Evolutionary conservation across 78 protist species (phyloP), one percentile per base, ranked within the genome.

Genomic region (Isochrysis galbana): DNA sequence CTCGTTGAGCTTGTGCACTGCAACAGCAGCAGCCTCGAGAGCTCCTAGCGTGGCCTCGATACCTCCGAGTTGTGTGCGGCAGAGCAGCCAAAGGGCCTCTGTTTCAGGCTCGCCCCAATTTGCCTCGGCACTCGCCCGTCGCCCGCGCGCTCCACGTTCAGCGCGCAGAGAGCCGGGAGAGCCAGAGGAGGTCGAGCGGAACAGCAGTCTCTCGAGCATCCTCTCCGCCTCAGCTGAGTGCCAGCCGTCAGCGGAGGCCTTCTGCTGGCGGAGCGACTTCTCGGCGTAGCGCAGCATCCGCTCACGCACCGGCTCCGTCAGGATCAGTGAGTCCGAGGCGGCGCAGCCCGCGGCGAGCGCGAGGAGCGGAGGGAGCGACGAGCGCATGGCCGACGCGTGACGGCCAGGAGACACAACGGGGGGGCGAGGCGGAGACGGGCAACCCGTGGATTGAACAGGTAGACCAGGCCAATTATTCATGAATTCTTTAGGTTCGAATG

Each of bases 1-100:
- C 19, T 2, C 3, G 19, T 46, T 17, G 34, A 39, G 19, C 17
- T 17, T 4, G 25, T n/a, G 19, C 29, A 77, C 84, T 23, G 47
- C 34, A 26, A 14, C 47, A 17, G 44, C 44, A 17, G 84, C 84
- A 17, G 44, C 84, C 34, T 26, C 84, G 34, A 77, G 84, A 41
- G 5, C 84, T 17, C 4, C 14, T 32, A 77, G 84, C 84, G 46
- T 1, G 34, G 47, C 84, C 46, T 77, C 84, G 84, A 77, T 39
- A 10, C n/a, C 3, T 22, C 84, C 84, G 34, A 77, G 44, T 46
- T 36, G 46, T 32, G 84, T 17, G 17, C 84, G 84, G 84, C 84
- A 77, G 47, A 77, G 84, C 44, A 77, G 84, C 84, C 84, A 77
- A 23, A 77, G 84, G 34, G 84, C 34, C 19, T 70, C 80, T 5